Evolutionary conservation across 1,139 yeast genomes (phyloP), one percentile per base, ranked within the genome.

Genomic region (Trichomonascaceae sp.): DNA sequence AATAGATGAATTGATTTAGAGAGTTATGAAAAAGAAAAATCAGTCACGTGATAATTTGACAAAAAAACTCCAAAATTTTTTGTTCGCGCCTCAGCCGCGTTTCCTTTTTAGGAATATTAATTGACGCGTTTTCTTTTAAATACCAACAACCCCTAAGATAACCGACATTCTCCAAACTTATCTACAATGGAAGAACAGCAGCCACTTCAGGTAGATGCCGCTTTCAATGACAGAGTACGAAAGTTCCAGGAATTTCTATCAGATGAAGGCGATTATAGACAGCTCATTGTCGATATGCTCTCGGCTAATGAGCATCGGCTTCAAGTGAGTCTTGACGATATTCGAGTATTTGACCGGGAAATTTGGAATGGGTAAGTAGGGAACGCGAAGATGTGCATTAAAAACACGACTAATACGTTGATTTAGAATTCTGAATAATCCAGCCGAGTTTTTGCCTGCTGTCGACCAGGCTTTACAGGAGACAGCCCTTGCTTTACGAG

Each of bases 211-310:
- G 32, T 50, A 20, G 52, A 50, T 19, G 48, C 52, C 27, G 45
- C 36, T 18, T 45, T 61, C 63, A 82, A 85, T 57, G 98, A 91
- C 69, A 82, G 97, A 62, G 88, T 87, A 43, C 83, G 96, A 67
- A 78, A 85, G 62, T 93, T 93, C 72, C 91, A 87, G 61, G 98
- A 93, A 65, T 91, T 91, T 67, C 75, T 93, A 50, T 95, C 87
- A 63, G 74, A 72, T 49, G 76, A 75, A 20, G 78, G 85, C 6
- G 81, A 83, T 58, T 87, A 89, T 70, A 79, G 83, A 61, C 84
- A 82, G 53, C 81, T 79, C 55, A 85, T 93, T 59, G 81, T 83
- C 60, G 78, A 82, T 45, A 85, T 87, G 90, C 79, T 87, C 55
- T 77, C 78, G 58, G 78, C 80, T 59, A 82, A 84, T 24, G 80